Conservation (phyloP, 257 asterid species). For the Penstemon barbatus region DNA sequence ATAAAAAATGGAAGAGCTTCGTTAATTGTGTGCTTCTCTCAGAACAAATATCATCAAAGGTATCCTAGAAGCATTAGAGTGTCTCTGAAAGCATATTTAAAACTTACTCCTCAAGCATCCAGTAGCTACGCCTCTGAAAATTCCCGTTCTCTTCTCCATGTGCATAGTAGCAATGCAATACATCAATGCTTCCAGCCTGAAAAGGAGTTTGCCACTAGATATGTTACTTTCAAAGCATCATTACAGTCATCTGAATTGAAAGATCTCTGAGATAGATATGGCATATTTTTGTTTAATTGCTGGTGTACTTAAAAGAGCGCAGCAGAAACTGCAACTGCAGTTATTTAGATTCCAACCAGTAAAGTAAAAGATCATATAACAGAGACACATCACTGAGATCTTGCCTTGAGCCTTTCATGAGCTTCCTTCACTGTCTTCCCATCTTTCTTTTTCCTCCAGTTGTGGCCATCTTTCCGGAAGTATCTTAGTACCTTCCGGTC, state of each 20-base stretch:
- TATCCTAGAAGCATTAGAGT: background rate
- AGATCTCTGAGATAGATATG: background rate
- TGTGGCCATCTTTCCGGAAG: constrained; percentile 93
- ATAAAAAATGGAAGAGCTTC: constrained; percentile 14
- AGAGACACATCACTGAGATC: constrained; percentile 19
- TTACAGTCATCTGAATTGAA: constrained; percentile 28
- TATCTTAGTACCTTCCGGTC: constrained; percentile 88
- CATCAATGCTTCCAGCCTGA: constrained; percentile 90
- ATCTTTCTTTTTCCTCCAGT: constrained; percentile 92
- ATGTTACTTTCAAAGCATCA: constrained; percentile 27
- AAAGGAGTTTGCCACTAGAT: constrained; percentile 28
- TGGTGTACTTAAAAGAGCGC: constrained; percentile 5
- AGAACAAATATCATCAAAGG: background rate
- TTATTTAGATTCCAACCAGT: constrained; percentile 9
- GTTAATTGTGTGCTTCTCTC: background rate
- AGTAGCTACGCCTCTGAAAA: constrained; percentile 94
- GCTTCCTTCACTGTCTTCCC: constrained; percentile 96
- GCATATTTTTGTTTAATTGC: constrained; percentile 20
- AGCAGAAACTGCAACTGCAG: constrained; percentile 16
- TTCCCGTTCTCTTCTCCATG: constrained; percentile 86
- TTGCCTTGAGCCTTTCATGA: constrained; percentile 94
- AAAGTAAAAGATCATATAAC: constrained; percentile 24
- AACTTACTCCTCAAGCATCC: constrained; percentile 98
- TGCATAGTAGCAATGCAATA: constrained; percentile 93
- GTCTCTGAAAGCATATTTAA: background rate